phyloP scores from a whole-genome alignment of 2,329 filamentous ascomycete genomes.

The Aspergillus hortae region DNA sequence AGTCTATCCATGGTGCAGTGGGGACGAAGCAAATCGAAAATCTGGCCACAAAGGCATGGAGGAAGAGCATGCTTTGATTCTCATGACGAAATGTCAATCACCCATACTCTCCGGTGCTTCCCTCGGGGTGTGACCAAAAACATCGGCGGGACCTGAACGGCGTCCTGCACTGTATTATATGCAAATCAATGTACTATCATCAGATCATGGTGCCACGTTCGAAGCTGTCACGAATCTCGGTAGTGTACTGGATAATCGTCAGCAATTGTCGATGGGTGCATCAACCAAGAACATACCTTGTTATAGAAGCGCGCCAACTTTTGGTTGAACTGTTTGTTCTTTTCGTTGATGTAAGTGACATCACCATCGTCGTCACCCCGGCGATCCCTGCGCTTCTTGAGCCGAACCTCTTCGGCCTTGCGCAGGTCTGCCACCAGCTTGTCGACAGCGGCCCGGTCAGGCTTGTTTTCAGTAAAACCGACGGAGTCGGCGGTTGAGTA shows the following conservation, averaged over 20 bases:
- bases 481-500: slow-evolving; percentile 85
- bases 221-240: slow-evolving; percentile 95
- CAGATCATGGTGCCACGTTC: slow-evolving; percentile 96
- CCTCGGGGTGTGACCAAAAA: not conserved
- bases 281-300: slow-evolving; percentile 53
- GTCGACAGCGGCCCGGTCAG: slow-evolving; percentile 82
- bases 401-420: slow-evolving; percentile 79
- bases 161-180: slow-evolving; percentile 14
- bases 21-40: slow-evolving; percentile 77
- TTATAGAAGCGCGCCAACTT: slow-evolving; percentile 96
- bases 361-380: slow-evolving; percentile 81
- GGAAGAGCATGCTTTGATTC: slow-evolving; percentile 77
- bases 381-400: slow-evolving; percentile 83
- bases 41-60: slow-evolving; percentile 78
- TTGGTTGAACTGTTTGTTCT: slow-evolving; percentile 99
- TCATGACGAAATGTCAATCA: not conserved
- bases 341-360: slow-evolving; percentile 98
- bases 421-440: slow-evolving; percentile 79
- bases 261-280: slow-evolving; percentile 7
- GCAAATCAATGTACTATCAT: slow-evolving; percentile 20
- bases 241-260: slow-evolving; percentile 63
- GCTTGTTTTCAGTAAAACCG: slow-evolving; percentile 78
- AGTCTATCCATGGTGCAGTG: slow-evolving; percentile 67
- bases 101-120: not conserved
- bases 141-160: not conserved